Evolutionary conservation across 148 eudicot species (phyloP).

Genomic region (Drosera capensis): DNA sequence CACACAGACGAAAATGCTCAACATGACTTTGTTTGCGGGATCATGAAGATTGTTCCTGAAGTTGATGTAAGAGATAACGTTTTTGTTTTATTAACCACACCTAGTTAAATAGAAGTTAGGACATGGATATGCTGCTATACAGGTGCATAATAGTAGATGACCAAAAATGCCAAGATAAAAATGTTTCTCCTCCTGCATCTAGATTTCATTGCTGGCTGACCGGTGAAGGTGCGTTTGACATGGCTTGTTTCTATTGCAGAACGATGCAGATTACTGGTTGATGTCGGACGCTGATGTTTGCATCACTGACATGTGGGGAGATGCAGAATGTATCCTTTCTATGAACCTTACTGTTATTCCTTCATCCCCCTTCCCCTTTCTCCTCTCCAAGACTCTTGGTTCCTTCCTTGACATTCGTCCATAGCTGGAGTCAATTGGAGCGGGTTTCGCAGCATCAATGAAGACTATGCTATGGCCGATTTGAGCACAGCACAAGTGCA

Average conservation of each 20-base stretch:
- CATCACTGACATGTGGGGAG: conserved; percentile 85
- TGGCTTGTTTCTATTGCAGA: conserved; percentile 30
- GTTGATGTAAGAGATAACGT: conserved; percentile 63
- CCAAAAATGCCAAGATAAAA: too few relatives aligned
- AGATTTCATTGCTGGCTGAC: too few relatives aligned
- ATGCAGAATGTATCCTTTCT: conserved; percentile 65
- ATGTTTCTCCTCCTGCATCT: too few relatives aligned
- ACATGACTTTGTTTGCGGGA: conserved; percentile 71
- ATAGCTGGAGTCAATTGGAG: conserved; percentile 62
- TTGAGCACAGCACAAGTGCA: conserved; percentile 36
- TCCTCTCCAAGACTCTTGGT: not conserved
- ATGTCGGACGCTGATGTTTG: conserved; percentile 75
- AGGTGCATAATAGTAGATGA: too few relatives aligned
- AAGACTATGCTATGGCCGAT: conserved; percentile 24
- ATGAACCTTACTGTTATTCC: not conserved
- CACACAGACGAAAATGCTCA: conserved; percentile 42
- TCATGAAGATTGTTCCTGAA: conserved; percentile 96
- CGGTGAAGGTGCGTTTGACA: not conserved
- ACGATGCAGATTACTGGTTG: conserved; percentile 89
- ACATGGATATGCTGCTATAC: too few relatives aligned
- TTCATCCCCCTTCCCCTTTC: not conserved
- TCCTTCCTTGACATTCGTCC: conserved; percentile 19
- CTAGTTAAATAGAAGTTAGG: too few relatives aligned
- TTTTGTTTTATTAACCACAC: too few relatives aligned
- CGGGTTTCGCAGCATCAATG: conserved; percentile 32